These are phyloP conservation scores for Monosporozyma yasuniensis DNA, from an alignment of 805 yeast genomes.

Conservation along the genomic window DNA sequence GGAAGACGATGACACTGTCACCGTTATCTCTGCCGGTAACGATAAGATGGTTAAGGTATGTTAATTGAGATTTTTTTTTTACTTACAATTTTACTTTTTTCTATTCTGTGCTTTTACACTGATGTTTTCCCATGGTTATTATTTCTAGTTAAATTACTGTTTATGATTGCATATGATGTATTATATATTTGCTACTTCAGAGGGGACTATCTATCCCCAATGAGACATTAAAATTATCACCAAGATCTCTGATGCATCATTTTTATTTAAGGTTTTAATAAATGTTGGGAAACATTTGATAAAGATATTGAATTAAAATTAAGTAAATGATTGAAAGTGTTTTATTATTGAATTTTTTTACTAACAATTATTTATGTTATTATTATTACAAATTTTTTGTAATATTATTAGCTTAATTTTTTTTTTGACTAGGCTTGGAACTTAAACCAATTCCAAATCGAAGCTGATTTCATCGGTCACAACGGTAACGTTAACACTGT, in stretches of 20 bases:
- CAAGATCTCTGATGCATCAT: constrained; percentile 87
- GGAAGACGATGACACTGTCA: constrained; percentile 45
- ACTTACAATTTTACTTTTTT: constrained; percentile 2
- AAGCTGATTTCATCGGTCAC: constrained; percentile 98
- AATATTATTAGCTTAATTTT: constrained; percentile 32
- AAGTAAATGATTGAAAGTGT: neutral
- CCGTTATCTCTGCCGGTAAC: constrained; percentile 96
- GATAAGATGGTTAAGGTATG: constrained; percentile 98
- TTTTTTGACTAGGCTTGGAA: constrained; percentile 73
- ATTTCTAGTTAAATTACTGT: neutral
- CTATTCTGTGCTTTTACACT: neutral
- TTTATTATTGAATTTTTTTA: neutral
- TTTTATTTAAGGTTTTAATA: neutral
- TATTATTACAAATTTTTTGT: constrained; percentile 12
- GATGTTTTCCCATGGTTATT: constrained; percentile 6
- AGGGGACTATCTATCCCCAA: constrained; percentile 58
- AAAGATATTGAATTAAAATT: too few species aligned
- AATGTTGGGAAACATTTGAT: neutral
- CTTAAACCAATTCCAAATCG: constrained; percentile 69
- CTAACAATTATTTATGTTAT: constrained; percentile 1
- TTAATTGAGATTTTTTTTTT: constrained; percentile 25
- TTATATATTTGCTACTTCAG: constrained; percentile 99
- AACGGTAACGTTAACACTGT: constrained; percentile 96
- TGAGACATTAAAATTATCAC: constrained; percentile 93
- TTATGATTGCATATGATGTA: constrained; percentile 52